These are phyloP conservation scores for Iberis pinnata DNA, from an alignment of 345 rosid species.

Conservation along the genomic window DNA sequence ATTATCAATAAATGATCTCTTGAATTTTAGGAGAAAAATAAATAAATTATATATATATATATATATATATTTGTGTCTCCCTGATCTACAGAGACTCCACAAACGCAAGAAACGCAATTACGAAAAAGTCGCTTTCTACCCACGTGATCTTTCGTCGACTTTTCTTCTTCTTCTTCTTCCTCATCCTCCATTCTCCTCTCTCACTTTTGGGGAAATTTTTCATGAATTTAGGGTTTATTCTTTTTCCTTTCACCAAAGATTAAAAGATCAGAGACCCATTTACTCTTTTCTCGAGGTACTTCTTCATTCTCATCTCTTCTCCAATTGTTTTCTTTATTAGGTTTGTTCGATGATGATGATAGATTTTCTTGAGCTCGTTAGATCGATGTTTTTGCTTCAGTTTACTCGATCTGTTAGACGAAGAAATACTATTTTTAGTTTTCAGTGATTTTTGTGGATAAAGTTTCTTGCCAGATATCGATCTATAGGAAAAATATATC, in stretches of 20 bases:
- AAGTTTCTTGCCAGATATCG: neutral
- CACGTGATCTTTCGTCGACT: constrained; percentile 35
- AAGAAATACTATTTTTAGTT: neutral
- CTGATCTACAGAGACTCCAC: constrained; percentile 32
- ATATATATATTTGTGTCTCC: neutral
- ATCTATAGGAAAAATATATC: neutral
- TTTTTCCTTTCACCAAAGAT: neutral
- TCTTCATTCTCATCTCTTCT: neutral
- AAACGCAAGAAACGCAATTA: constrained; percentile 26
- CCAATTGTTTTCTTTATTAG: too few relatives aligned
- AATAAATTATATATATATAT: neutral
- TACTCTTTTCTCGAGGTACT: neutral
- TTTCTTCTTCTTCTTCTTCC: constrained; percentile 18
- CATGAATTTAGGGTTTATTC: constrained; percentile 28
- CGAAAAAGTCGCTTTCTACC: constrained; percentile 30
- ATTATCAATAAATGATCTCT: constrained; percentile 17
- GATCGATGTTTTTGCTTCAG: neutral
- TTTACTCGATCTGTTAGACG: constrained; percentile 11
- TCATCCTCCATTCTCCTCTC: constrained; percentile 12
- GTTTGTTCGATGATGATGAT: too few relatives aligned
- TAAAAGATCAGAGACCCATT: neutral
- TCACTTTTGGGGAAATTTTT: neutral
- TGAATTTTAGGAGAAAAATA: neutral
- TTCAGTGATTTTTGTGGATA: neutral
- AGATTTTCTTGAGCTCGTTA: neutral